Evolutionary conservation across 495 filamentous ascomycete species (phyloP).

Genomic region (Cercophora scortea): DNA sequence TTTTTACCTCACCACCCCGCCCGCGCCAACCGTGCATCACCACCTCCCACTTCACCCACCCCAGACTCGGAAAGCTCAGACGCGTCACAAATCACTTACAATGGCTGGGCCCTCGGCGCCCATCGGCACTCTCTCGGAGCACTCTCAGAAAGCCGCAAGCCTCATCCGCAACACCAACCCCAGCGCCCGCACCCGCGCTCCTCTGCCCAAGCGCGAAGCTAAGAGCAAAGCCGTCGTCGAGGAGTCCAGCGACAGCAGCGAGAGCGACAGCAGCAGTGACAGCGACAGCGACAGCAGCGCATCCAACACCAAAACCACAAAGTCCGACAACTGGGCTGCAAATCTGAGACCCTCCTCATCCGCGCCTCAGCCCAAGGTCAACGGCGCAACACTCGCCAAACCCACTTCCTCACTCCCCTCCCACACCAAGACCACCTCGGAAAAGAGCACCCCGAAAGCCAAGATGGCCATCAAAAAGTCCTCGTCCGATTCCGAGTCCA

Average conservation of each 20-base stretch:
- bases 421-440: neutral
- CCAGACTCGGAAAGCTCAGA: too few relatives aligned
- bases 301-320: constrained; percentile 17
- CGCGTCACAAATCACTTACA: neutral
- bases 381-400: constrained; percentile 6
- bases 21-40: neutral
- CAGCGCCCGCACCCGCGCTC: constrained; percentile 8
- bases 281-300: constrained; percentile 17
- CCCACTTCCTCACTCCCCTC: neutral
- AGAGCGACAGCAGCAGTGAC: constrained; percentile 8
- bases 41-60: too few relatives aligned
- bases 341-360: constrained; percentile 6
- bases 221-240: constrained; percentile 5
- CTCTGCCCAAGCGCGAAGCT: constrained; percentile 11
- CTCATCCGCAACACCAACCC: constrained; percentile 16
- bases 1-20: neutral
- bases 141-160: constrained; percentile 17
- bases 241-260: neutral
- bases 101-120: constrained; percentile 29
- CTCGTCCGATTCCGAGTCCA: neutral
- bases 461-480: constrained; percentile 5
- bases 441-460: neutral
- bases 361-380: constrained; percentile 9
- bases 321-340: constrained; percentile 1
- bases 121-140: constrained; percentile 23